Percentiles rank a stretch among this genome's conserved stretches.
Conservation (phyloP, 129 eudicot species). For the Calendula officinalis region DNA sequence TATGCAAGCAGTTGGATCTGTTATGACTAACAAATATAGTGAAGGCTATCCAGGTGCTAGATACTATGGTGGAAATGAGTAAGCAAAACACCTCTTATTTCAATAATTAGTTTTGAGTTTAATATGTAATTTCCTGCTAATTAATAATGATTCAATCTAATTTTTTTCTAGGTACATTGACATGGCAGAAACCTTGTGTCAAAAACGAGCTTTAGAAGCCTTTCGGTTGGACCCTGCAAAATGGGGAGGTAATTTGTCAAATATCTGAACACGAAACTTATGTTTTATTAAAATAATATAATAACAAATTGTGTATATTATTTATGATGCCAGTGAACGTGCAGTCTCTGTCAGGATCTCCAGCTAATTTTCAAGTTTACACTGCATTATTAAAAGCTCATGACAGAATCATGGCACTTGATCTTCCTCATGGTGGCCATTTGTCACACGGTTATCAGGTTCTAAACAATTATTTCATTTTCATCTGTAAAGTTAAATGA, state of each 20-base stretch:
- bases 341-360: conserved; percentile 97
- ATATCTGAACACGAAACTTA: not conserved
- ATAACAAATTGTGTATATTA: not conserved
- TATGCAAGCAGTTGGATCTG: conserved; percentile 99
- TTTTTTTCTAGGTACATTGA: conserved; percentile 68
- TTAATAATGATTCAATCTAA: not conserved
- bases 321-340: conserved; percentile 78
- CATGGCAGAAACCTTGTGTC: conserved; percentile 98
- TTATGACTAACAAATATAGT: conserved; percentile 99
- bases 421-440: conserved; percentile 99
- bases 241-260: conserved; percentile 81
- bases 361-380: conserved; percentile 89
- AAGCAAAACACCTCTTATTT: conserved; percentile 30
- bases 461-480: not conserved
- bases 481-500: not conserved
- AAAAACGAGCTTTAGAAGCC: conserved; percentile 98
- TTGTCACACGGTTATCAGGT: conserved; percentile 99
- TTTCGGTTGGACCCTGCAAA: conserved; percentile 96
- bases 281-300: not conserved
- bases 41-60: conserved; percentile 99
- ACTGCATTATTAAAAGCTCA: conserved; percentile 94
- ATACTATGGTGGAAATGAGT: conserved; percentile 99
- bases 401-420: conserved; percentile 99
- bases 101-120: not conserved
- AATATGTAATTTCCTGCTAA: no score